phyloP scores from a whole-genome alignment of 371 early-diverging fungal genomes.

The Phascolomyces articulosus region DNA sequence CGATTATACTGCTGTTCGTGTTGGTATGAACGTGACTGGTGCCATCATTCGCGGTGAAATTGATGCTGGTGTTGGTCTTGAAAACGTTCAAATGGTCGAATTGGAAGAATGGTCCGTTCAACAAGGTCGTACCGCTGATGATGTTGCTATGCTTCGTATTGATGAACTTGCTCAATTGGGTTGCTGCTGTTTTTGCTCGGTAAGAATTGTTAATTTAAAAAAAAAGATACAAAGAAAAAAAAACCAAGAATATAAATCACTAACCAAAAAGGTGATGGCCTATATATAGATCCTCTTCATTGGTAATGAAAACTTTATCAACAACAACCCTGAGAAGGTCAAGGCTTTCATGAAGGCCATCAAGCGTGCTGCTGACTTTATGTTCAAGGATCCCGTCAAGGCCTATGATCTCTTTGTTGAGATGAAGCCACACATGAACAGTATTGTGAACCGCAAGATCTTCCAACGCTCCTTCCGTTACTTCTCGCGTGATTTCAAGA shows the following conservation, averaged over 20 bases:
- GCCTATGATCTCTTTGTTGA: slow-evolving; percentile 61
- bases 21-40: slow-evolving; percentile 71
- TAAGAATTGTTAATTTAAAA: slow-evolving; percentile 16
- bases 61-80: slow-evolving; percentile 75
- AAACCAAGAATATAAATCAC: neutral
- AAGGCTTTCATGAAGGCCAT: slow-evolving; percentile 59
- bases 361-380: slow-evolving; percentile 55
- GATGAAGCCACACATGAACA: slow-evolving; percentile 63
- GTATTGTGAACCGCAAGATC: slow-evolving; percentile 62
- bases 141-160: slow-evolving; percentile 69
- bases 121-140: slow-evolving; percentile 53
- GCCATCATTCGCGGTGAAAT: slow-evolving; percentile 65
- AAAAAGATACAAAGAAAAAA: no score
- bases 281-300: slow-evolving; percentile 67
- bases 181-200: slow-evolving; percentile 72
- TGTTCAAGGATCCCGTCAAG: slow-evolving; percentile 55
- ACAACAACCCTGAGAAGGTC: slow-evolving; percentile 61
- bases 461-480: slow-evolving; percentile 67
- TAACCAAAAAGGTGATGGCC: no score
- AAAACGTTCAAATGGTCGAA: slow-evolving; percentile 71
- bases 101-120: slow-evolving; percentile 67
- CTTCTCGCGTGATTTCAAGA: slow-evolving; percentile 63
- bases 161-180: slow-evolving; percentile 70
- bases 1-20: slow-evolving; percentile 66
- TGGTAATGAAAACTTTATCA: slow-evolving; percentile 65